Conservation (phyloP, 176 grass and related monocot species). For the Lolium perenne region DNA sequence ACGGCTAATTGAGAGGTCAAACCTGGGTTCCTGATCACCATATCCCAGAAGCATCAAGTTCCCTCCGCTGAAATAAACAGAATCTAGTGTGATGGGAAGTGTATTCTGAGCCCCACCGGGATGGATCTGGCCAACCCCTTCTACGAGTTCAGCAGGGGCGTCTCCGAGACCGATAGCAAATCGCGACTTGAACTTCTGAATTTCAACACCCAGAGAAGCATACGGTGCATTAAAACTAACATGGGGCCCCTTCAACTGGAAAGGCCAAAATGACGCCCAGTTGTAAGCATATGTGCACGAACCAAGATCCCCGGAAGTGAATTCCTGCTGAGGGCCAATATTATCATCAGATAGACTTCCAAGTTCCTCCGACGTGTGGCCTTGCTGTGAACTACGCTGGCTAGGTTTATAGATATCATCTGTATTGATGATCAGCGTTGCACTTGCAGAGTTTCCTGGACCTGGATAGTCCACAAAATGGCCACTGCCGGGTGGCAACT, state of each 20-base stretch:
- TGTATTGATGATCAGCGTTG: constrained; percentile 22
- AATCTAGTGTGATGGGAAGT: constrained; percentile 82
- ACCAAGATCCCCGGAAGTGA: constrained; percentile 54
- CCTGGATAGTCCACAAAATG: constrained; percentile 8
- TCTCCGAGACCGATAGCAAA: constrained; percentile 69
- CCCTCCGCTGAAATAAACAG: constrained; percentile 85
- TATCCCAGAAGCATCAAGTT: constrained; percentile 93
- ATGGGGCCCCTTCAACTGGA: constrained; percentile 46
- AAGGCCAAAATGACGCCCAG: constrained; percentile 60
- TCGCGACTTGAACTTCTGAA: constrained; percentile 69
- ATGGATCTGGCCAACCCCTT: constrained; percentile 65
- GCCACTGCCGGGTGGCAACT: constrained; percentile 17
- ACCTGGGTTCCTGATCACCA: constrained; percentile 92
- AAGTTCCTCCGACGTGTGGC: constrained; percentile 1
- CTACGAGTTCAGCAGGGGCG: constrained; percentile 62
- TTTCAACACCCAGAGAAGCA: constrained; percentile 56
- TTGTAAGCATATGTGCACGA: constrained; percentile 66
- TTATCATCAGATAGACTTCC: constrained; percentile 41
- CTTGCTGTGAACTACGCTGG: constrained; percentile 36
- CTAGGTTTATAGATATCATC: constrained; percentile 36
- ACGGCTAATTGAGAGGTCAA: constrained; percentile 31
- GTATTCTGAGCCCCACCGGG: constrained; percentile 52
- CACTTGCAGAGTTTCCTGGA: constrained; percentile 35
- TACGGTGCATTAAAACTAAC: constrained; percentile 42
- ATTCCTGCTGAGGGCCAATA: constrained; percentile 22